Percentiles rank a stretch among this genome's conserved stretches.
These are phyloP conservation scores for Sedum album DNA, from an alignment of 164 flowering plant genomes.

Conservation along the genomic window DNA sequence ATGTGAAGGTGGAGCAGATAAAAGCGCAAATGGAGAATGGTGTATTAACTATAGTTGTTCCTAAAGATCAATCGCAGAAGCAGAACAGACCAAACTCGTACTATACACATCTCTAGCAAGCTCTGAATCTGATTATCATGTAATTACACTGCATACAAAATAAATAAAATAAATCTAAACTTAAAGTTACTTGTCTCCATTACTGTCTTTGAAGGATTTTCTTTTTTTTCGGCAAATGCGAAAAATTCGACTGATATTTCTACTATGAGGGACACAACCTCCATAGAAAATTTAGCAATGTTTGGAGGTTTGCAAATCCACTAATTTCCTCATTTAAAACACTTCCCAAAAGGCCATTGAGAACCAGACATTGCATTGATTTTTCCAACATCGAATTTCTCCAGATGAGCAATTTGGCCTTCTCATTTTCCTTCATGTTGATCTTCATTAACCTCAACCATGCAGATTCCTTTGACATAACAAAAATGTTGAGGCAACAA, in stretches of 20 bases:
- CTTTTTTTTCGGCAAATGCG: background rate
- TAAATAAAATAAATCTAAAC: background rate
- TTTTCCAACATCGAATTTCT: background rate
- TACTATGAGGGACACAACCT: background rate
- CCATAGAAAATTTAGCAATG: background rate
- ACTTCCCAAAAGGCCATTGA: background rate
- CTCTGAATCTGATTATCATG: background rate
- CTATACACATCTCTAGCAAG: constrained; percentile 1
- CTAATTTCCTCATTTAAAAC: background rate
- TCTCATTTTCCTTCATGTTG: background rate
- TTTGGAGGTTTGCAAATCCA: background rate
- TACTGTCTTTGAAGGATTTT: background rate
- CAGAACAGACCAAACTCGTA: constrained; percentile 1
- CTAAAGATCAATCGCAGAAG: constrained; percentile 2
- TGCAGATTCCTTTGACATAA: background rate
- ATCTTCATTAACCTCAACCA: background rate
- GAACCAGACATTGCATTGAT: background rate
- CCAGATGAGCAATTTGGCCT: background rate
- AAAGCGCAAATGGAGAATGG: constrained; percentile 7
- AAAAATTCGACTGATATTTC: background rate
- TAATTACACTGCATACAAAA: background rate
- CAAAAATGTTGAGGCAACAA: background rate
- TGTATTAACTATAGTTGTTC: background rate
- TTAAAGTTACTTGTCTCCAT: background rate
- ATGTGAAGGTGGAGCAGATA: constrained; percentile 7